Percentiles rank a stretch among this genome's conserved stretches.
phyloP scores from a whole-genome alignment of 2,329 filamentous ascomycete species.

The Phoma herbarum region DNA sequence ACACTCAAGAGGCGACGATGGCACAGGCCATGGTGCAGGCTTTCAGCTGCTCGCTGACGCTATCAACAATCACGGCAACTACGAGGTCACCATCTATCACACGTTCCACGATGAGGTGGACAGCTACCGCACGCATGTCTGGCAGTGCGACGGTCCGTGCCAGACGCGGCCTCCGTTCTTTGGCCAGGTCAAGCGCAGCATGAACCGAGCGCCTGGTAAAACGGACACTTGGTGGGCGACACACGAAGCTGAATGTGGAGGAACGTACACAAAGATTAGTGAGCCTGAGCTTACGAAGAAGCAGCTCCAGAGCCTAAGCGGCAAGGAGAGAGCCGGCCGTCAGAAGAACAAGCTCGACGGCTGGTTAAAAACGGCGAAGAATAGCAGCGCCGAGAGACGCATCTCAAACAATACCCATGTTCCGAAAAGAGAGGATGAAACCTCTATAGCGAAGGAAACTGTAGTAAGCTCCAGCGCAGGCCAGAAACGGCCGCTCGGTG shows the following conservation, averaged over 20 bases:
- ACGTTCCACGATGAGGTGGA: conserved; percentile 59
- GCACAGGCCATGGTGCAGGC: conserved; percentile 55
- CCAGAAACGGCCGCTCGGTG: conserved; percentile 33
- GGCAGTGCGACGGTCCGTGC: conserved; percentile 56
- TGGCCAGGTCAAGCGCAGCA: conserved; percentile 56
- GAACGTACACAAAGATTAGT: conserved; percentile 53
- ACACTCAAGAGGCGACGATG: conserved; percentile 54
- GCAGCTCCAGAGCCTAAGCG: conserved; percentile 51
- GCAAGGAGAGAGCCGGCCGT: conserved; percentile 52
- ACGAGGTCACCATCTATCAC: conserved; percentile 55
- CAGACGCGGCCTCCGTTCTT: conserved; percentile 52
- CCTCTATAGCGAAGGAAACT: conserved; percentile 17
- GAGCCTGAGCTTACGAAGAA: conserved; percentile 55
- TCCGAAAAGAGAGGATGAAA: conserved; percentile 22
- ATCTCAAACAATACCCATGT: neutral
- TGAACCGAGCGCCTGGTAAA: conserved; percentile 56
- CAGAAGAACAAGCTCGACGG: conserved; percentile 57
- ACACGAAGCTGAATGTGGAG: conserved; percentile 54
- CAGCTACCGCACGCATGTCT: conserved; percentile 56
- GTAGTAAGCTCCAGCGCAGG: conserved; percentile 14
- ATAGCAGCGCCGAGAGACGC: neutral
- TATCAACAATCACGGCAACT: conserved; percentile 56
- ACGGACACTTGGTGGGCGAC: conserved; percentile 54
- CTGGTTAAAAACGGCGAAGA: conserved; percentile 47
- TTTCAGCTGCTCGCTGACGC: conserved; percentile 56